Conservation (phyloP, 768 basidiomycete genomes). For the Rhizopogon vesiculosus region DNA sequence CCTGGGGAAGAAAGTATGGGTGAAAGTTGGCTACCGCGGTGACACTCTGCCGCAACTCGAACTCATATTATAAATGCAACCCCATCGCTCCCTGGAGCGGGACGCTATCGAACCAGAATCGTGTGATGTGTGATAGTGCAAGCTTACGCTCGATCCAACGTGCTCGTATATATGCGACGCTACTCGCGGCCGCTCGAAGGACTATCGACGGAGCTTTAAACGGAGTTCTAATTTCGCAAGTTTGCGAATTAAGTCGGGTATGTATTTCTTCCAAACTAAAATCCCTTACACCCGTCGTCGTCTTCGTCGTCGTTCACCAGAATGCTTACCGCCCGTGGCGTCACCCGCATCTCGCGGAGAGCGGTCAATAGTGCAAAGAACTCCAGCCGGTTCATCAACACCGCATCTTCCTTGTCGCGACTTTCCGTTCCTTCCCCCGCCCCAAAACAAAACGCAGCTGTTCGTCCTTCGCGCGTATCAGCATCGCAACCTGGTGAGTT, state of each 20-base stretch:
- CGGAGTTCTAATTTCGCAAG: neutral
- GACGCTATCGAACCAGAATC: too few species aligned
- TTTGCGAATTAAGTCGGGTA: neutral
- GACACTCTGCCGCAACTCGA: neutral
- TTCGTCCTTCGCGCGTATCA: slow-evolving; percentile 46
- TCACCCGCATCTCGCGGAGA: slow-evolving; percentile 84
- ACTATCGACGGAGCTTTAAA: neutral
- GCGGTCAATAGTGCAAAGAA: slow-evolving; percentile 71
- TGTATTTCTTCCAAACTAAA: too few species aligned
- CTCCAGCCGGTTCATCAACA: slow-evolving; percentile 74
- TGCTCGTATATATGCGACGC: neutral
- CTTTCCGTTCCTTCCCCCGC: slow-evolving; percentile 40
- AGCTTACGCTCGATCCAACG: too few species aligned
- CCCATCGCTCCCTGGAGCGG: too few species aligned
- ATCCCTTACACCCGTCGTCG: too few species aligned
- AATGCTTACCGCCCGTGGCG: slow-evolving; percentile 63
- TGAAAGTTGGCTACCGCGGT: too few species aligned
- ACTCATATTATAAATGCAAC: neutral
- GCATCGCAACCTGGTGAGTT: slow-evolving; percentile 50
- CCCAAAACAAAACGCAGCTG: slow-evolving; percentile 40
- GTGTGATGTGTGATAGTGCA: too few species aligned
- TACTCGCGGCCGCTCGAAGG: too few species aligned
- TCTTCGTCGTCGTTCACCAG: too few species aligned
- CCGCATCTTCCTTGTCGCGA: slow-evolving; percentile 56
- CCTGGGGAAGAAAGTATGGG: too few species aligned